Conservation (phyloP, 805 yeast genomes). For the Candida oleophila region DNA sequence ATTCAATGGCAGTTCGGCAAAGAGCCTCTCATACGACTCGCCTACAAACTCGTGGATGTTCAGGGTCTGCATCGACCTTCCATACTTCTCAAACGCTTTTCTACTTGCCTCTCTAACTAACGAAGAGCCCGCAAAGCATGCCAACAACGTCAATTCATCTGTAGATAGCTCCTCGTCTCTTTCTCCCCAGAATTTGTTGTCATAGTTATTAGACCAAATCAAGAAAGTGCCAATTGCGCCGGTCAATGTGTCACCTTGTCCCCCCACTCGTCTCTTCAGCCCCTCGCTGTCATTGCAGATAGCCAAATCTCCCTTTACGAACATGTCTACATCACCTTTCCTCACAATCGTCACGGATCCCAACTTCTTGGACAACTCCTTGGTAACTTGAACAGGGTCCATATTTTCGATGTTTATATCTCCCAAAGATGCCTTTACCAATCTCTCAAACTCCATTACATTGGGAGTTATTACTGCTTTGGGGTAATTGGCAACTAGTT, state of each 20-base stretch:
- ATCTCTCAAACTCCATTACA: slow-evolving; percentile 74
- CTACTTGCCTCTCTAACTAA: slow-evolving; percentile 65
- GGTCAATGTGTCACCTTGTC: slow-evolving; percentile 92
- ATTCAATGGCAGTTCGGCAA: slow-evolving; percentile 10
- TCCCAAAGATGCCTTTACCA: slow-evolving; percentile 37
- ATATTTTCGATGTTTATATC: slow-evolving; percentile 39
- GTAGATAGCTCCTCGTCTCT: slow-evolving; percentile 22
- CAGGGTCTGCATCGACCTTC: slow-evolving; percentile 83
- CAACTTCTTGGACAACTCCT: slow-evolving; percentile 45
- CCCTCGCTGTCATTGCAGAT: slow-evolving; percentile 55
- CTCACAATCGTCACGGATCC: slow-evolving; percentile 64
- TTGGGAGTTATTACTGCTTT: slow-evolving; percentile 85
- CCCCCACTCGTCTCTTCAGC: slow-evolving; percentile 82
- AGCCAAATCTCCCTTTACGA: slow-evolving; percentile 48
- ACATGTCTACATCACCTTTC: slow-evolving; percentile 70
- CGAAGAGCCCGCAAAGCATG: slow-evolving; percentile 70
- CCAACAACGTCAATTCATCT: slow-evolving; percentile 41
- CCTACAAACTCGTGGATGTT: slow-evolving; percentile 73
- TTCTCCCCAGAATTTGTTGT: slow-evolving; percentile 54
- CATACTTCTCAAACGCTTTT: slow-evolving; percentile 62
- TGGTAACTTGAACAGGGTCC: slow-evolving; percentile 26
- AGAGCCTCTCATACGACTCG: slow-evolving; percentile 54
- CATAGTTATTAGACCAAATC: slow-evolving; percentile 75
- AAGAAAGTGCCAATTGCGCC: slow-evolving; percentile 82
- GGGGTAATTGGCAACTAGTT: slow-evolving; percentile 50